Evolutionary conservation across 2,329 filamentous ascomycete species (phyloP), one percentile per base, ranked within the genome.

Genomic region (Diaporthe nobilis): DNA sequence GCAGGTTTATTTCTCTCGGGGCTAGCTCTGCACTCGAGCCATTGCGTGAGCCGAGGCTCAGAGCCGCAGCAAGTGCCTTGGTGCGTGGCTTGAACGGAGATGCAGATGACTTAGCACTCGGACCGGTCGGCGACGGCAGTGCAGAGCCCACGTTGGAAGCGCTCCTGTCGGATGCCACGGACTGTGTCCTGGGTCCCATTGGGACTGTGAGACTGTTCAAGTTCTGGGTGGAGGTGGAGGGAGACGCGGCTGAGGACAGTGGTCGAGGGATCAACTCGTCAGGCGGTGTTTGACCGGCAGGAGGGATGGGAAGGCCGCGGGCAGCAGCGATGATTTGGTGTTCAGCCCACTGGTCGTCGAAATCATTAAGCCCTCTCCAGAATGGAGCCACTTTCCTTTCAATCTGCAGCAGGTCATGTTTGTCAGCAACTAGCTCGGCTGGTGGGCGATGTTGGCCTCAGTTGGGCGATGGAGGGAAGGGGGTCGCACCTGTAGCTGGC

Each of bases 311-410:
- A 74, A 97, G 89, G 28, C 95, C 96, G 81, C 95, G 92, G 68
- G 94, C 97, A 34, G 95, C 95, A 75, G 96, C 95, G 80, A 98
- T 92, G n/a, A 99, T 91, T 84, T 99, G 97, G 84, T 97, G 93
- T 81, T 99, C 97, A 17, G 95, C 94, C 97, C 97, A 99, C 71
- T 91, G 94, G 31, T 94, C 91, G 22, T 93, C 93, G 84, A 97
- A 95, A 83, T 98, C 96, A 78, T 98, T 93, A 5, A 99, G 87
- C 7, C 97, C 97, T 82, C 94, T 93, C 95, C 96, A 99, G 84
- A 99, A 99, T 0, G 97, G 97, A 57, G 97, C 97, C 77, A 99
- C 86, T 77, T 94, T 93, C 79, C 97, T 91, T 85, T 99, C 97
- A 82, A 99, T 95, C 96, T 98, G 71, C 34, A 68, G 17, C 63